These are phyloP conservation scores for Rubia yunnanensis DNA, from an alignment of 257 asterid species.

Conservation along the genomic window DNA sequence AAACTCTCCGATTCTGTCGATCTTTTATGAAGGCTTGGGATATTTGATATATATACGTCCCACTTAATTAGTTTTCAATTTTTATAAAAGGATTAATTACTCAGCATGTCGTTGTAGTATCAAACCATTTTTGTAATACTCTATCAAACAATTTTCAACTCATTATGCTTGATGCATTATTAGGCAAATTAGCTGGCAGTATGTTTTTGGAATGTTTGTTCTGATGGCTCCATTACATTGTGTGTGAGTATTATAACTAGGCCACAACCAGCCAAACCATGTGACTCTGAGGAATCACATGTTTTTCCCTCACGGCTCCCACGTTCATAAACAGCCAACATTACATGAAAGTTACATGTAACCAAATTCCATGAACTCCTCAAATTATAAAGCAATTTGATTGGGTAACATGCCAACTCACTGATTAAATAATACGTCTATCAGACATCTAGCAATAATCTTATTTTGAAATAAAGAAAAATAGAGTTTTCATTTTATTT, in stretches of 20 bases:
- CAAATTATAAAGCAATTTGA: not conserved
- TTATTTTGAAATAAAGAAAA: too few relatives aligned
- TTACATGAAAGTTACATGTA: constrained; percentile 10
- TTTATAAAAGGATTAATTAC: too few relatives aligned
- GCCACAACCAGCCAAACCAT: constrained; percentile 7
- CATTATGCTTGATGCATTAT: not conserved
- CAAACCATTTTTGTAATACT: too few relatives aligned
- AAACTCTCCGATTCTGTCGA: too few relatives aligned
- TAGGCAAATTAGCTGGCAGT: not conserved
- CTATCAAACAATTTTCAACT: not conserved
- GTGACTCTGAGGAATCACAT: constrained; percentile 18
- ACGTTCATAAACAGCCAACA: not conserved
- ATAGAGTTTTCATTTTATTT: too few relatives aligned
- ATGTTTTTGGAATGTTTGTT: not conserved
- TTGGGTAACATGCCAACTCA: not conserved
- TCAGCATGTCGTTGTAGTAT: too few relatives aligned
- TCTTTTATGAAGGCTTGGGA: too few relatives aligned
- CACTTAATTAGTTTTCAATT: too few relatives aligned
- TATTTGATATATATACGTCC: too few relatives aligned
- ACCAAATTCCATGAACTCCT: not conserved
- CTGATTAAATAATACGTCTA: not conserved
- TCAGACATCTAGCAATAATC: too few relatives aligned
- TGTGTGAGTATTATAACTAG: not conserved
- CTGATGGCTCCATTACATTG: not conserved
- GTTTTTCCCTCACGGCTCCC: not conserved